A percentile compares a stretch with the other conserved stretches of the same genome.
Conservation (phyloP, 2,329 filamentous ascomycete genomes). For the Ilyonectria sp. region DNA sequence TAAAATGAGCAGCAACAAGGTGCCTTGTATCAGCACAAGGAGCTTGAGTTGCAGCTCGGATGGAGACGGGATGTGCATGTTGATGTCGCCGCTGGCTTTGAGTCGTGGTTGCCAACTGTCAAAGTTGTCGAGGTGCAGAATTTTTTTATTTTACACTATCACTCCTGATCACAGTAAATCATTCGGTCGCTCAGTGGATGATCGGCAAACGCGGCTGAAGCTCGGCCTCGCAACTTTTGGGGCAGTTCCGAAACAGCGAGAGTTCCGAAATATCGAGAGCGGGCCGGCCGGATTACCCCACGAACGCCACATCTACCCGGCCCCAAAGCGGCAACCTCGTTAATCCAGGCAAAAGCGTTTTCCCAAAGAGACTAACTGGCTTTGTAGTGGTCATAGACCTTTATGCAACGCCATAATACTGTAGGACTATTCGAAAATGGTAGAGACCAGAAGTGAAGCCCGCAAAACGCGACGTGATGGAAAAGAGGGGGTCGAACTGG, state of each 20-base stretch:
- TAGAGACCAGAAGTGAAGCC: too few relatives aligned
- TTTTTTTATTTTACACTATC: not conserved
- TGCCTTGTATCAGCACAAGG: not conserved
- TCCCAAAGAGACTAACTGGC: not conserved
- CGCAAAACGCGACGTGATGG: too few relatives aligned
- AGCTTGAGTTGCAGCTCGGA: not conserved
- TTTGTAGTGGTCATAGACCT: not conserved
- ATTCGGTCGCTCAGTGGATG: not conserved
- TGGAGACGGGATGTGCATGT: not conserved
- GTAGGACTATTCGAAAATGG: too few relatives aligned
- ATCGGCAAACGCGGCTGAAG: not conserved
- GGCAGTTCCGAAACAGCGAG: not conserved
- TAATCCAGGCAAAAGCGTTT: not conserved
- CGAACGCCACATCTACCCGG: not conserved
- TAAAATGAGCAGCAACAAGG: not conserved
- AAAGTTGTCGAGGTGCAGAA: not conserved
- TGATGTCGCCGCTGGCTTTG: not conserved
- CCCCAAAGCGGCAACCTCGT: not conserved
- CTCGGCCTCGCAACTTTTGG: not conserved
- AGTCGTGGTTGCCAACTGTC: not conserved
- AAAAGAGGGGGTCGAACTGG: too few relatives aligned
- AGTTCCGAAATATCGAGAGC: too few relatives aligned
- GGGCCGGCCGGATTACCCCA: not conserved
- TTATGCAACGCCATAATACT: too few relatives aligned
- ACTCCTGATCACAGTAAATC: not conserved